Base-by-base conservation (phyloP, 805 yeast species). In the Yarrowia phangngaensis region DNA sequence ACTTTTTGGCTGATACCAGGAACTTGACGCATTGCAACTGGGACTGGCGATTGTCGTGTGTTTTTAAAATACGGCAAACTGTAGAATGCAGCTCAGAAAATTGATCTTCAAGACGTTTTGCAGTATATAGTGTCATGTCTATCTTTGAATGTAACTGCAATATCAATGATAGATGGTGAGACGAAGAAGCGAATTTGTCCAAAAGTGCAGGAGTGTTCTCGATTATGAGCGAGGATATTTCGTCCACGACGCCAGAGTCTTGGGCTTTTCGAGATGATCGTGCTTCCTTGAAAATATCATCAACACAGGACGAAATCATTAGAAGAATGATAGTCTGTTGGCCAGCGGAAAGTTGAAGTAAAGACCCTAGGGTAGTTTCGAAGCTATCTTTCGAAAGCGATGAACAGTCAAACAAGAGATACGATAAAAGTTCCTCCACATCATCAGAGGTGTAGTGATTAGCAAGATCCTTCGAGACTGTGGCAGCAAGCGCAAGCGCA, bases 11-110 rank as follows among this genome's bases (percentile, higher is more conserved):
- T n/a, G 26, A 20, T 12, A 27, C 34, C 20, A 41, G 35, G 22
- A 41, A 41, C 27, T 29, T 29, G 20, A 20, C 48, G 30, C 48
- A 41, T 31, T 29, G 29, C n/a, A 30, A 16, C 29, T 20, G 35
- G 4, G 29, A 17, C 27, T 28, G 35, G 7, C 35, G 20, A 17
- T 22, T 29, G 35, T 41, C 29, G 29, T 41, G 35, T 20, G 34
- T 29, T 22, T 30, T 29, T 34, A 29, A 29, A 13, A 29, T 20
- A 2, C 48, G 35, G 20, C 48, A 41, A 8, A 41, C 22, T 6
- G 29, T 20, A 3, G 48, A 29, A 11, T 30, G 29, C 29, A 41
- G 29, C 35, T 41, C 48, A 2, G 48, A 29, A 8, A 41, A 41
- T 15, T 20, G 35, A 22, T 20, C 27, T 20, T 41, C 48, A 6